Evolutionary conservation across 257 asterid species (phyloP).

Genomic region (Solanum pinnatisectum): DNA sequence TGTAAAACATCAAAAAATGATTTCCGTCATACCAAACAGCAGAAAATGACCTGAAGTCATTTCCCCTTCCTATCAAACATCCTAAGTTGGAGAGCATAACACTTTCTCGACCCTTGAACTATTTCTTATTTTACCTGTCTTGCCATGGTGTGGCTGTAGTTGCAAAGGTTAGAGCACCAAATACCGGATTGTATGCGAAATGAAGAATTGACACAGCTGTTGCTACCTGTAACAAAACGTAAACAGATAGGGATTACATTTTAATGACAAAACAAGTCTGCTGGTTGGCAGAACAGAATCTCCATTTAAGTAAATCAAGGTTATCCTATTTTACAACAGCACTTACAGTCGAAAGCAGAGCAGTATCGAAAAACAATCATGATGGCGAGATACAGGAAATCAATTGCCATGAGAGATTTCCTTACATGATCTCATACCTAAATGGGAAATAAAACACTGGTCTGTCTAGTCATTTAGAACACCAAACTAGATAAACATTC

Average conservation of each 20-base stretch:
- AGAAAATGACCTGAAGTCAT: neutral
- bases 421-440: constrained; percentile 83
- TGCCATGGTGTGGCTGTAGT: constrained; percentile 89
- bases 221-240: constrained; percentile 58
- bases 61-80: neutral
- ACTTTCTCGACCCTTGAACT: neutral
- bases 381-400: constrained; percentile 77
- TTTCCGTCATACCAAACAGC: neutral
- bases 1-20: neutral
- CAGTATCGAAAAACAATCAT: constrained; percentile 83
- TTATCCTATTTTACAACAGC: neutral
- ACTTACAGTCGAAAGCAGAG: constrained; percentile 90
- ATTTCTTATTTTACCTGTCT: constrained; percentile 68
- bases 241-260: neutral
- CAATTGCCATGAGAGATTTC: constrained; percentile 76
- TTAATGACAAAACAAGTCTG: neutral
- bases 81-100: neutral
- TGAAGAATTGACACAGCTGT: constrained; percentile 89
- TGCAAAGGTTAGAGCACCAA: constrained; percentile 90
- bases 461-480: neutral
- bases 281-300: neutral
- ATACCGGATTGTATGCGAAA: constrained; percentile 89
- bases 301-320: neutral
- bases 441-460: neutral
- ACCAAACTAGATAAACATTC: neutral